phyloP scores from a whole-genome alignment of 2,329 filamentous ascomycete species.

The Ascochyta koolunga region DNA sequence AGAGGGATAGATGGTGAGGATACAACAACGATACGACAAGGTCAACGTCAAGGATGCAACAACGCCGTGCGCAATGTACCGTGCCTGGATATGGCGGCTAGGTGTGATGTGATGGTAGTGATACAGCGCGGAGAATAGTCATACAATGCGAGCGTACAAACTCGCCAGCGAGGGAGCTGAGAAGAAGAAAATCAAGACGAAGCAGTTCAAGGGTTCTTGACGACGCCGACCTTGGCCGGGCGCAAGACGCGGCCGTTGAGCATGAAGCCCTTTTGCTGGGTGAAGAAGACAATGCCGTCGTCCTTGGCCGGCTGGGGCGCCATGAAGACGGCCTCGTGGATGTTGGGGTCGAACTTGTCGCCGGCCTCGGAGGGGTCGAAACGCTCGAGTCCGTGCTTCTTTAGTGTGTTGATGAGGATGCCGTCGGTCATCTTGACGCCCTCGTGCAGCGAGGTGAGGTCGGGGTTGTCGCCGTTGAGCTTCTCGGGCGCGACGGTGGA shows the following conservation, averaged over 20 bases:
- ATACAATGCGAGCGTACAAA: conserved; percentile 10
- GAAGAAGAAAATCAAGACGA: too few species aligned
- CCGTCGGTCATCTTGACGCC: conserved; percentile 94
- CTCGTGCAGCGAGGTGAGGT: conserved; percentile 80
- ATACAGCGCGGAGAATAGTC: too few species aligned
- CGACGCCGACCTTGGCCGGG: conserved; percentile 94
- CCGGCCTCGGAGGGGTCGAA: conserved; percentile 74
- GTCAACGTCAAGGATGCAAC: too few species aligned
- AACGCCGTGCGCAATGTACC: conserved; percentile 20
- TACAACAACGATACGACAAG: background rate
- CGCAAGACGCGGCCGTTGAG: conserved; percentile 89
- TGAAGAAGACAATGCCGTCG: conserved; percentile 86
- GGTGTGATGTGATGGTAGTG: too few species aligned
- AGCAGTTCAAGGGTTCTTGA: conserved; percentile 71
- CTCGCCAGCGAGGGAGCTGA: too few species aligned
- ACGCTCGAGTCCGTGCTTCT: conserved; percentile 92
- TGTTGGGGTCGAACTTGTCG: conserved; percentile 94
- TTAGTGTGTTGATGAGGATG: conserved; percentile 84
- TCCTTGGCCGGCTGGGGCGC: conserved; percentile 85
- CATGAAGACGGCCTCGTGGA: conserved; percentile 97
- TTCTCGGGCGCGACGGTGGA: conserved; percentile 77
- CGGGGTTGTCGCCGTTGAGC: conserved; percentile 69
- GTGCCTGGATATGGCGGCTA: too few species aligned
- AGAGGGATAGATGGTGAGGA: conserved; percentile 4
- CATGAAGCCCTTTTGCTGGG: conserved; percentile 94